Evolutionary conservation across 1,284 basidiomycete species (phyloP).

Genomic region (Inonotus hispidus): DNA sequence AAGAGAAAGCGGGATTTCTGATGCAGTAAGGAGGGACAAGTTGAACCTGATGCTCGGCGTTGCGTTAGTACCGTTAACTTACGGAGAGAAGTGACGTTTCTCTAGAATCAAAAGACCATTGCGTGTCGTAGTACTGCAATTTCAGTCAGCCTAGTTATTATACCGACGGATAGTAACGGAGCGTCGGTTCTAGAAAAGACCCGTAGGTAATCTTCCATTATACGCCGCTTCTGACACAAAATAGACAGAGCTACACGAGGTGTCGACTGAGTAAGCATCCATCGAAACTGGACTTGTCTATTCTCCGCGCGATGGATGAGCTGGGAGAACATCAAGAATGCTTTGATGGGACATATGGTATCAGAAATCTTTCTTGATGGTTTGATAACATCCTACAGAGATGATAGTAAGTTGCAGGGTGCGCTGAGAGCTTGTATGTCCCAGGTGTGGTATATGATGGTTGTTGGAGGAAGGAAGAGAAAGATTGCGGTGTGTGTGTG

Average conservation of each 20-base stretch:
- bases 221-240: not conserved
- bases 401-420: not conserved
- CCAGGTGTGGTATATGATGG: not conserved
- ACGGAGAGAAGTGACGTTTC: not conserved
- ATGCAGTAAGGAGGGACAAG: not conserved
- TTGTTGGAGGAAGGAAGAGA: not conserved
- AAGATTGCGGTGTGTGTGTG: not conserved
- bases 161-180: not conserved
- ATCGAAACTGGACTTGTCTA: not conserved
- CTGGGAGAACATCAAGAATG: not conserved
- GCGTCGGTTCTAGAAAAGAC: not conserved
- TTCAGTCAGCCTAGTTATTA: not conserved
- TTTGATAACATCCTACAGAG: not conserved
- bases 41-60: not conserved
- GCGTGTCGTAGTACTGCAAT: not conserved
- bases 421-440: not conserved
- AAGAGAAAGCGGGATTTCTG: not conserved
- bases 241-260: not conserved
- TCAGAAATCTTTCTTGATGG: not conserved
- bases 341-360: not conserved
- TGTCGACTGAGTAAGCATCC: not conserved
- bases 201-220: not conserved
- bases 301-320: not conserved
- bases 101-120: not conserved
- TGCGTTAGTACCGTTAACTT: not conserved